Conservation (phyloP, 106 monocot genomes). For the Acorus gramineus region DNA sequence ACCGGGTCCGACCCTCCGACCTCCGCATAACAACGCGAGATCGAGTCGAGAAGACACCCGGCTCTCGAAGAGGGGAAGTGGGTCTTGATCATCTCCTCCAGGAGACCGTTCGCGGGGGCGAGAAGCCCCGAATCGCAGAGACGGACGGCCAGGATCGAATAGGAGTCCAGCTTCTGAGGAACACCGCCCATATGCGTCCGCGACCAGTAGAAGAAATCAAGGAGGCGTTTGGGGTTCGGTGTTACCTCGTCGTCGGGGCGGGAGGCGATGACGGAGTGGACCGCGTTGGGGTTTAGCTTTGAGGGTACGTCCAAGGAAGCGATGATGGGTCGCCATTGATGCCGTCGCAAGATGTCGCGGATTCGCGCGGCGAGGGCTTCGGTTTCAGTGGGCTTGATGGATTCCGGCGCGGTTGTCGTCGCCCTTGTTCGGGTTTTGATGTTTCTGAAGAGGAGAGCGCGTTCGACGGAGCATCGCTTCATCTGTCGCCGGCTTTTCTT, state of each 20-base stretch:
- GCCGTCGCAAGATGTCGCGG: slow-evolving; percentile 14
- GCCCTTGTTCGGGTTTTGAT: too few species aligned
- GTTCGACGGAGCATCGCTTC: too few species aligned
- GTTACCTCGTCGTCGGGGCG: neutral
- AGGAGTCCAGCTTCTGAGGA: slow-evolving; percentile 33
- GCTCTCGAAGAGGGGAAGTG: slow-evolving; percentile 9
- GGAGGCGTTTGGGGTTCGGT: slow-evolving; percentile 20
- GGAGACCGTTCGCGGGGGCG: slow-evolving; percentile 29
- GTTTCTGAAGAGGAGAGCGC: too few species aligned
- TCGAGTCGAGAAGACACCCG: slow-evolving; percentile 15
- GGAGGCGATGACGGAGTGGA: slow-evolving; percentile 11
- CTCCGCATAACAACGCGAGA: slow-evolving; percentile 6
- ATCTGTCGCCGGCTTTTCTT: too few species aligned
- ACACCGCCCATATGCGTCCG: slow-evolving; percentile 11
- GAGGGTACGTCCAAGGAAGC: slow-evolving; percentile 17
- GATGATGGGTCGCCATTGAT: slow-evolving; percentile 23
- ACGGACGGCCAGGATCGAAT: slow-evolving; percentile 31
- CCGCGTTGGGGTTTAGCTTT: slow-evolving; percentile 19
- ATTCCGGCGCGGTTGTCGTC: too few species aligned
- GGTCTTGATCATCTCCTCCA: slow-evolving; percentile 42
- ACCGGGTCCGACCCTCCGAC: slow-evolving; percentile 2
- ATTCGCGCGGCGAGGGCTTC: slow-evolving; percentile 10
- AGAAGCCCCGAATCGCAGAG: slow-evolving; percentile 37
- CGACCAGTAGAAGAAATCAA: slow-evolving; percentile 75
- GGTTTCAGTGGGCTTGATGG: neutral